phyloP scores from a whole-genome alignment of 495 filamentous ascomycete genomes.

The Penicillium salamii region DNA sequence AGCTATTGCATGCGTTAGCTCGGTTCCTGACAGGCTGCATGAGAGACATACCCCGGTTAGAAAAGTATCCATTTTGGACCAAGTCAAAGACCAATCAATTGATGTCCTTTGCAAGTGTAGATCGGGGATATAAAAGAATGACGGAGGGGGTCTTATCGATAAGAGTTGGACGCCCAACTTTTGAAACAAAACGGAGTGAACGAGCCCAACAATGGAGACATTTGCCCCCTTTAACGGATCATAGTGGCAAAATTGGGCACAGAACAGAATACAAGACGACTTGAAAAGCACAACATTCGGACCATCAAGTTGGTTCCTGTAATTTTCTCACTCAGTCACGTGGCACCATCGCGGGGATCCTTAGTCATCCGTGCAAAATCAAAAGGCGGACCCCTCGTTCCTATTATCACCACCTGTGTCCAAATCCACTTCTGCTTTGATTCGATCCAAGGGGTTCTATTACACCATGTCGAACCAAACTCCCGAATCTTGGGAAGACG shows the following conservation, averaged over 20 bases:
- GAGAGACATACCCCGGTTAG: slow-evolving; percentile 56
- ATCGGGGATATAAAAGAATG: slow-evolving; percentile 12
- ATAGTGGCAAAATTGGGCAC: background rate
- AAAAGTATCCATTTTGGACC: slow-evolving; percentile 70
- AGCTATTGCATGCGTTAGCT: slow-evolving; percentile 40
- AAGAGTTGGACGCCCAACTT: slow-evolving; percentile 12
- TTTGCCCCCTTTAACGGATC: background rate
- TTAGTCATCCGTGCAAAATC: slow-evolving; percentile 41
- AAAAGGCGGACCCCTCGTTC: slow-evolving; percentile 25
- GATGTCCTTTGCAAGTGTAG: background rate
- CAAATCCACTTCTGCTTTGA: slow-evolving; percentile 24
- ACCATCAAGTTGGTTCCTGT: background rate
- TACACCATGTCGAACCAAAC: slow-evolving; percentile 71
- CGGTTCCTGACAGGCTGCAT: background rate
- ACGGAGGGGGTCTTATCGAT: slow-evolving; percentile 39
- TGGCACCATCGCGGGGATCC: slow-evolving; percentile 27
- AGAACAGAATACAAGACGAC: background rate
- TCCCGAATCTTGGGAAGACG: slow-evolving; percentile 94
- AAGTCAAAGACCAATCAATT: slow-evolving; percentile 1
- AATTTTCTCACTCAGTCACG: slow-evolving; percentile 12
- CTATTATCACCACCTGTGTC: slow-evolving; percentile 11
- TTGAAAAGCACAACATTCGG: background rate
- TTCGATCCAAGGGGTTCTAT: slow-evolving; percentile 19
- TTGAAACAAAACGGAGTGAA: background rate
- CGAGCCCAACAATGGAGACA: slow-evolving; percentile 1